Evolutionary conservation across 345 rosid genomes (phyloP).

Genomic region (Hevea brasiliensis): DNA sequence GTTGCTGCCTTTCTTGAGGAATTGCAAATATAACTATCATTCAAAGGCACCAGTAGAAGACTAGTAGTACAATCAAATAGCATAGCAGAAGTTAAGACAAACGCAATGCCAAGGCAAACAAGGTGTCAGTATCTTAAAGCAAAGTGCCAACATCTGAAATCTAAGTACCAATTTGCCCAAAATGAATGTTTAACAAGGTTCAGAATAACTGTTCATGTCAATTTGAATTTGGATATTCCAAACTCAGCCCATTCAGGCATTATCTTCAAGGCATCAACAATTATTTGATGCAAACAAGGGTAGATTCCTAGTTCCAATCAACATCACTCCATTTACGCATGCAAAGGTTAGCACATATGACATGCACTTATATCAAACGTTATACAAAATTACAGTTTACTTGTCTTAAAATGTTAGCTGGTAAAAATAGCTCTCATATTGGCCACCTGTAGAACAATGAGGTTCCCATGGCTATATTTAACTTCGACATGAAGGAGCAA

Average conservation of each 20-base stretch:
- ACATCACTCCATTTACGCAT: neutral
- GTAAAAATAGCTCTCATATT: neutral
- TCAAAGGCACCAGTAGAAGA: no score
- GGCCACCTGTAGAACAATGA: neutral
- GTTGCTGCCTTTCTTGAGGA: no score
- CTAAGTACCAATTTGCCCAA: neutral
- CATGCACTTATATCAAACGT: neutral
- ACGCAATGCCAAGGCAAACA: neutral
- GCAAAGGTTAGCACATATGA: neutral
- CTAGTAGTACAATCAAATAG: neutral
- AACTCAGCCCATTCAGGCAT: neutral
- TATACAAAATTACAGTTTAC: neutral
- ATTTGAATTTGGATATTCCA: neutral
- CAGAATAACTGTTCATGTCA: neutral
- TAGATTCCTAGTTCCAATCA: neutral
- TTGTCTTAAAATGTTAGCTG: neutral
- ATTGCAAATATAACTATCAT: no score
- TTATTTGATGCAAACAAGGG: neutral
- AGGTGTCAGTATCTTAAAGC: neutral
- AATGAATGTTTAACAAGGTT: neutral
- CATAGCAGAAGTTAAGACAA: neutral
- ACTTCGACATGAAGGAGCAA: neutral
- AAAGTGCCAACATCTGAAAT: no score
- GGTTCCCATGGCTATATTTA: neutral
- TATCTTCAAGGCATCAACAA: neutral